Conservation (phyloP, 305 asterid genomes). For the Petunia hybrid region DNA sequence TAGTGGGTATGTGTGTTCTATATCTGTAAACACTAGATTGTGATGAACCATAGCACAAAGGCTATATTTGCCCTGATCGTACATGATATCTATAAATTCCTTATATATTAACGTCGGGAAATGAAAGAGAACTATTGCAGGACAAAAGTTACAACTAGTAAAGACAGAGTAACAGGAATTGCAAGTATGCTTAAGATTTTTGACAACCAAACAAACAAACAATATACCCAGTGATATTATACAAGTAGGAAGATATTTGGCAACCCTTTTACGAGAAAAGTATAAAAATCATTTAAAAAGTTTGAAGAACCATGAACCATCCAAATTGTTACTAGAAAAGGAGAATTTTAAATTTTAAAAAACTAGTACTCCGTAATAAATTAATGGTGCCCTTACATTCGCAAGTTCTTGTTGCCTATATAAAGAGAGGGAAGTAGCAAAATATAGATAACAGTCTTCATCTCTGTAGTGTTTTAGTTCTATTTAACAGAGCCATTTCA, state of each 20-base stretch:
- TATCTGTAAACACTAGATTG: no score
- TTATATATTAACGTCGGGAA: not conserved
- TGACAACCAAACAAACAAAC: no score
- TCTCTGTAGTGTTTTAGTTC: not conserved
- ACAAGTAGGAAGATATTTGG: not conserved
- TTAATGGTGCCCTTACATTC: not conserved
- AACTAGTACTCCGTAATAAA: not conserved
- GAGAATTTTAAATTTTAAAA: not conserved
- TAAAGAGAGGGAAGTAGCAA: not conserved
- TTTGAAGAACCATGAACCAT: conserved; percentile 35
- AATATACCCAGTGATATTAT: no score
- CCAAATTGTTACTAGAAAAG: conserved; percentile 23
- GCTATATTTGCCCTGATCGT: no score
- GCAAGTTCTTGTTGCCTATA: not conserved
- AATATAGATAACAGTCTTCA: conserved; percentile 14
- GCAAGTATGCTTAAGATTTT: no score
- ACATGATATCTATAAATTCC: no score
- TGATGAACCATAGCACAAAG: no score
- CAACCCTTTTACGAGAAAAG: conserved; percentile 22
- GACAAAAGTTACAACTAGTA: conserved; percentile 6
- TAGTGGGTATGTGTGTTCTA: no score
- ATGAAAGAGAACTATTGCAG: conserved; percentile 6
- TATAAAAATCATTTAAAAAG: not conserved
- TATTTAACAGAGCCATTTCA: not conserved
- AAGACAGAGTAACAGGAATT: conserved; percentile 13